Percentiles rank a stretch among this genome's conserved stretches.
Conservation (phyloP, 345 rosid genomes). For the Rhizophora mangle region DNA sequence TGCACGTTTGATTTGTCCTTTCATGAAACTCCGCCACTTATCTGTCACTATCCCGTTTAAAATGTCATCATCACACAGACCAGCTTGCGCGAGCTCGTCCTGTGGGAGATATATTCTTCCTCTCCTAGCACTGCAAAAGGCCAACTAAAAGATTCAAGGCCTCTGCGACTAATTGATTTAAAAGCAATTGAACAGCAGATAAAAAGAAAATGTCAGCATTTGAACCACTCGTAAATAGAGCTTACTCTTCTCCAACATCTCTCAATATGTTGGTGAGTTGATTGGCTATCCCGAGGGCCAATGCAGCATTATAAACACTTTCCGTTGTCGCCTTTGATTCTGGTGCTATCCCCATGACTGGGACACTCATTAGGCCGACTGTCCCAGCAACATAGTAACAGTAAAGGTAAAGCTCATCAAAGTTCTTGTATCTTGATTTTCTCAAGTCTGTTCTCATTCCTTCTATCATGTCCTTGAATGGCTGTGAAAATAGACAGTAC, state of each 20-base stretch:
- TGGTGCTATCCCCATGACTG: conserved; percentile 52
- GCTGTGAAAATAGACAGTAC: conserved; percentile 23
- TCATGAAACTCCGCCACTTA: conserved; percentile 52
- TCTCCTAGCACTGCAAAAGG: conserved; percentile 37
- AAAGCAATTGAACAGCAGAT: background rate
- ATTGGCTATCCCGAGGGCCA: conserved; percentile 54
- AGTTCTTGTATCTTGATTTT: conserved; percentile 42
- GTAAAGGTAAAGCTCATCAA: conserved; percentile 56
- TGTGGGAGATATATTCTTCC: conserved; percentile 54
- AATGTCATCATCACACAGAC: conserved; percentile 47
- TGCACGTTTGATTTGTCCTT: conserved; percentile 46
- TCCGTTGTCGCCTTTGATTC: conserved; percentile 49
- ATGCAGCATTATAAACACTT: conserved; percentile 47
- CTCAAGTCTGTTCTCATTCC: conserved; percentile 48
- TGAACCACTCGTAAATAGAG: background rate
- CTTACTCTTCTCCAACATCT: conserved; percentile 64
- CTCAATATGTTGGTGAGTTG: conserved; percentile 57
- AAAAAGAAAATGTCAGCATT: background rate
- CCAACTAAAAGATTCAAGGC: background rate
- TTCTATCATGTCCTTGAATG: conserved; percentile 56
- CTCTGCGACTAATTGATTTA: background rate
- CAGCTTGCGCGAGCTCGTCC: conserved; percentile 40
- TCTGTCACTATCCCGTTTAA: conserved; percentile 41
- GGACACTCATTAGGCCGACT: conserved; percentile 54
- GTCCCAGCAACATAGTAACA: conserved; percentile 59